Evolutionary conservation across 1,139 yeast species (phyloP).

Genomic region (Geotrichum siamense): DNA sequence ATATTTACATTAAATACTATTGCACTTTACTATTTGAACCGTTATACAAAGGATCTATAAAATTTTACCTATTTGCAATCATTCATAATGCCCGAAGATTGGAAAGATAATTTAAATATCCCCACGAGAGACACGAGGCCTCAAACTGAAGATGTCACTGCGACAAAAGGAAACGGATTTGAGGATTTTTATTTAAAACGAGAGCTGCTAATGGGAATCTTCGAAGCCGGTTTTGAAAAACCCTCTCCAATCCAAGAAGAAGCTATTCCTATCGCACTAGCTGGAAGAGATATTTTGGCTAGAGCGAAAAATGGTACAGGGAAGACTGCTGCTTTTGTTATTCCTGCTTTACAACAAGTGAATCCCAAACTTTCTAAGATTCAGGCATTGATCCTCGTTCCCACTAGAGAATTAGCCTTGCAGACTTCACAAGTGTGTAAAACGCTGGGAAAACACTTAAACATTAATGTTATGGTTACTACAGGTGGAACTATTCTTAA

Average conservation of each 20-base stretch:
- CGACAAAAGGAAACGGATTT: slow-evolving; percentile 82
- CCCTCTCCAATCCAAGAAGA: slow-evolving; percentile 99
- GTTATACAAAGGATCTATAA: too few species aligned
- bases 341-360: slow-evolving; percentile 76
- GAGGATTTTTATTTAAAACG: slow-evolving; percentile 90
- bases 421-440: slow-evolving; percentile 96
- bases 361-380: slow-evolving; percentile 80
- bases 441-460: slow-evolving; percentile 93
- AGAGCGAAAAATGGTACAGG: slow-evolving; percentile 99
- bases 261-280: slow-evolving; percentile 88
- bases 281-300: slow-evolving; percentile 94
- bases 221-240: slow-evolving; percentile 97
- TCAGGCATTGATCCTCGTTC: slow-evolving; percentile 83
- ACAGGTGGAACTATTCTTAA: slow-evolving; percentile 95
- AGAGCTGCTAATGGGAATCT: slow-evolving; percentile 94
- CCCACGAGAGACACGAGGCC: slow-evolving; percentile 87
- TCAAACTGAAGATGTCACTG: slow-evolving; percentile 93
- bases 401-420: slow-evolving; percentile 92
- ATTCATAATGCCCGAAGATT: slow-evolving; percentile 32
- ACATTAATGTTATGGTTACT: slow-evolving; percentile 92
- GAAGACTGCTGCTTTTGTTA: slow-evolving; percentile 92
- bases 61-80: too few species aligned
- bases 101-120: slow-evolving; percentile 70
- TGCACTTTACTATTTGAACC: too few species aligned
- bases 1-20: too few species aligned